A percentile compares a stretch with the other conserved stretches of the same genome.
These are phyloP conservation scores for Mollisiaceae sp. DNA, from an alignment of 2,329 filamentous ascomycete species.

Conservation along the genomic window DNA sequence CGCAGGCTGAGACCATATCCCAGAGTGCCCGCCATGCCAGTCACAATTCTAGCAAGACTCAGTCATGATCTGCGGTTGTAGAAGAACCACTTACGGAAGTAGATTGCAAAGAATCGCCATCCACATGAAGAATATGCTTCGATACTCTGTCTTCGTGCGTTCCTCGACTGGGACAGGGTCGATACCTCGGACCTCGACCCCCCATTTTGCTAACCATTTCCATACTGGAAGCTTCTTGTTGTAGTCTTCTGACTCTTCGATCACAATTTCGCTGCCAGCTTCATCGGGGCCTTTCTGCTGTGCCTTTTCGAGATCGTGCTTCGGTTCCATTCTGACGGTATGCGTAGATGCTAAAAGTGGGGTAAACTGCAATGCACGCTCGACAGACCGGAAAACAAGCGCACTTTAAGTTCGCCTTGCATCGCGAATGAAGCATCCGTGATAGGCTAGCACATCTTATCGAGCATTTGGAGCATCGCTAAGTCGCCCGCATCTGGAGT, in stretches of 20 bases:
- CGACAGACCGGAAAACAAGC: not conserved
- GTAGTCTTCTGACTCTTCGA: conserved; percentile 9
- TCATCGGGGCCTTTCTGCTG: not conserved
- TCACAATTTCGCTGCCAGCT: conserved; percentile 7
- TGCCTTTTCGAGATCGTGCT: conserved; percentile 5
- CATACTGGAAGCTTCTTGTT: conserved; percentile 12
- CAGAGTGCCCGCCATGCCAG: conserved; percentile 65
- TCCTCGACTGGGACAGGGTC: conserved; percentile 60
- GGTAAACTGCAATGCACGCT: not conserved
- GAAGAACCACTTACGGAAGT: conserved; percentile 55
- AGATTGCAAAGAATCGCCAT: conserved; percentile 62
- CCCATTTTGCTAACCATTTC: conserved; percentile 34
- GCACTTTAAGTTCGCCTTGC: not conserved
- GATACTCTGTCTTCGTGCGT: conserved; percentile 57
- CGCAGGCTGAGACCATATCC: conserved; percentile 59
- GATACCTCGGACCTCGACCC: conserved; percentile 60
- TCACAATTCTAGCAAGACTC: conserved; percentile 55
- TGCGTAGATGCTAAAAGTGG: not conserved
- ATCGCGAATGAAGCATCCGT: not conserved
- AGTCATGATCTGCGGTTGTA: not conserved
- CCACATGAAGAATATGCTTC: conserved; percentile 65
- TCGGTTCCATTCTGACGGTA: conserved; percentile 3
- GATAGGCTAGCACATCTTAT: not conserved
- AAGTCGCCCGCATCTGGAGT: not conserved
- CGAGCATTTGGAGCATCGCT: conserved; percentile 4